phyloP scores from a whole-genome alignment of 208 protist genomes.

The Leptomonas pyrrhocoris region DNA sequence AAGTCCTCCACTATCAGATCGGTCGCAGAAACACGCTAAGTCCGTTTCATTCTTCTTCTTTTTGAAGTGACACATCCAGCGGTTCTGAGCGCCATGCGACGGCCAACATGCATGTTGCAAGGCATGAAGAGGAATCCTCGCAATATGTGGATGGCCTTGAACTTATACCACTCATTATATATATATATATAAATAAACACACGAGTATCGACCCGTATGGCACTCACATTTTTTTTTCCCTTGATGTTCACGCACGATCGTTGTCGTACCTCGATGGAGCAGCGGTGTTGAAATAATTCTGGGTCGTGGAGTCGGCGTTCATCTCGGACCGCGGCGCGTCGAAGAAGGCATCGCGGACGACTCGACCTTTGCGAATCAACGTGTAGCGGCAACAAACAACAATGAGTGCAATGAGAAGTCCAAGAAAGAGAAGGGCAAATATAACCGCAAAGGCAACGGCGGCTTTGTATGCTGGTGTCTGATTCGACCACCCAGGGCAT shows the following conservation, averaged over 20 bases:
- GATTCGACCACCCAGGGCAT: background rate
- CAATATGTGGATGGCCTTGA: too few relatives aligned
- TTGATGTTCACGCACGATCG: background rate
- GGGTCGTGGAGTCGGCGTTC: background rate
- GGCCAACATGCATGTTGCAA: too few relatives aligned
- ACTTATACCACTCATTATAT: too few relatives aligned
- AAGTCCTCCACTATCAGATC: too few relatives aligned
- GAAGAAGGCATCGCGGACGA: background rate
- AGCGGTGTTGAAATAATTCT: background rate
- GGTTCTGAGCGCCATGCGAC: too few relatives aligned
- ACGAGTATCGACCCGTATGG: too few relatives aligned
- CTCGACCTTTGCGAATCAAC: background rate
- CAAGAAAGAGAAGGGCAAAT: constrained; percentile 21
- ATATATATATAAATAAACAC: too few relatives aligned
- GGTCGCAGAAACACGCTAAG: too few relatives aligned
- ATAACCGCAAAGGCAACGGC: constrained; percentile 26
- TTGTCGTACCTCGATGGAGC: background rate
- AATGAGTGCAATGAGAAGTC: constrained; percentile 14
- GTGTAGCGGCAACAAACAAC: constrained; percentile 14
- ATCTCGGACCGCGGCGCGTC: background rate
- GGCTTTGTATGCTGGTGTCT: constrained; percentile 8
- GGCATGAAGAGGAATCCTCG: too few relatives aligned
- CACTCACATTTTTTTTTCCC: too few relatives aligned
- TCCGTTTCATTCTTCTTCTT: too few relatives aligned
- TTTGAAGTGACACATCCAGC: too few relatives aligned